Conservation (phyloP, 2,329 filamentous ascomycete species). For the Dactylella cylindrospora region DNA sequence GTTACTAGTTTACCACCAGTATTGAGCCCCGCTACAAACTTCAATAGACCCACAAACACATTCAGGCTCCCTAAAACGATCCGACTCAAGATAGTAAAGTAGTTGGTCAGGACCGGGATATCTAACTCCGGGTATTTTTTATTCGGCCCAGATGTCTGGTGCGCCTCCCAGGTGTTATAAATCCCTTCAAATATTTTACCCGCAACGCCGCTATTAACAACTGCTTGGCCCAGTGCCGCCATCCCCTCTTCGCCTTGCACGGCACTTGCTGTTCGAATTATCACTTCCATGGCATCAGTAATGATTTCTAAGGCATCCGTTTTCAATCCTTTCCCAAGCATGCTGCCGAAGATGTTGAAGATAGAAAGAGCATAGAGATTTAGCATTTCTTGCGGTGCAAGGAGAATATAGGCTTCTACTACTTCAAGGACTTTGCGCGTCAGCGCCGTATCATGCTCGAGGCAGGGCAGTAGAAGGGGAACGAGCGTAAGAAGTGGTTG, state of each 20-base stretch:
- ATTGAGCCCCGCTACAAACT: constrained; percentile 42
- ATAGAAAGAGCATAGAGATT: constrained; percentile 57
- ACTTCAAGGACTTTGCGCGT: constrained; percentile 65
- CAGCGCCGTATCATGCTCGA: constrained; percentile 67
- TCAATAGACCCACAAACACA: constrained; percentile 61
- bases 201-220: constrained; percentile 66
- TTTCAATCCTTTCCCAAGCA: constrained; percentile 55
- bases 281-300: constrained; percentile 64
- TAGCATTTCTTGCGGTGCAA: constrained; percentile 69
- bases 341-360: constrained; percentile 55
- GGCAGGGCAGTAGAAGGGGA: constrained; percentile 64
- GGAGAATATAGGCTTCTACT: constrained; percentile 68
- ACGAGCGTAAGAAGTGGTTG: constrained; percentile 65
- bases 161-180: constrained; percentile 69
- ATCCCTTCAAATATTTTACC: constrained; percentile 66
- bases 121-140: constrained; percentile 69
- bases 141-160: constrained; percentile 80
- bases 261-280: constrained; percentile 65
- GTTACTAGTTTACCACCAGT: constrained; percentile 50
- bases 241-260: constrained; percentile 65
- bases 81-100: constrained; percentile 78
- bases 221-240: constrained; percentile 64
- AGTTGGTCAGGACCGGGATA: constrained; percentile 77
- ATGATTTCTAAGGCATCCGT: constrained; percentile 60
- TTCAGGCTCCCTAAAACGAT: constrained; percentile 65